phyloP scores from a whole-genome alignment of 345 rosid genomes.

The Populus nigra region DNA sequence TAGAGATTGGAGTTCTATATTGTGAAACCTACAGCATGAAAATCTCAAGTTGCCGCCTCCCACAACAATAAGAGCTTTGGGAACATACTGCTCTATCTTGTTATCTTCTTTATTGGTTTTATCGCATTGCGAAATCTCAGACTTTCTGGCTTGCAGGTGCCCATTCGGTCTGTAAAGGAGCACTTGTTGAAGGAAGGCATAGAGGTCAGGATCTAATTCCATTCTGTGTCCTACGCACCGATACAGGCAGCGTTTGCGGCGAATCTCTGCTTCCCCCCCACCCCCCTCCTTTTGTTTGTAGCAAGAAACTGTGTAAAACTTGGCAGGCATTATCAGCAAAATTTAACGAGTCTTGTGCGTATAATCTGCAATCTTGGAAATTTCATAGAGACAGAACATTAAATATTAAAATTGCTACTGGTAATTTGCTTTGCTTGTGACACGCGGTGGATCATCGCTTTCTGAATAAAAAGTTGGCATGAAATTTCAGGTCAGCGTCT shows the following conservation, averaged over 20 bases:
- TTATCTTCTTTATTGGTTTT: neutral
- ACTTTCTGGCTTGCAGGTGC: slow-evolving; percentile 58
- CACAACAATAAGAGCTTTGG: neutral
- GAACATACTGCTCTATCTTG: neutral
- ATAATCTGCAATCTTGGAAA: neutral
- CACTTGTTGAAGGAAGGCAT: slow-evolving; percentile 61
- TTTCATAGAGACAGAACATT: neutral
- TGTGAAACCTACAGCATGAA: neutral
- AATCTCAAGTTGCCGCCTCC: neutral
- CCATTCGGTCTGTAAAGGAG: slow-evolving; percentile 68
- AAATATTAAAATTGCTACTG: neutral
- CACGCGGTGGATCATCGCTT: neutral
- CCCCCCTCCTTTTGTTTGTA: neutral
- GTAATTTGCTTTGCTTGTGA: neutral
- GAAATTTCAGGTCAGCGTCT: neutral
- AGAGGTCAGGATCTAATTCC: slow-evolving; percentile 64
- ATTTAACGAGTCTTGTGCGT: too few species aligned
- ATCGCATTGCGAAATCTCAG: neutral
- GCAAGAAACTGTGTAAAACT: too few species aligned
- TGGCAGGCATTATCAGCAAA: too few species aligned
- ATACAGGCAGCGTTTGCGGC: neutral
- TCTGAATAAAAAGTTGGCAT: neutral
- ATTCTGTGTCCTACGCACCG: neutral
- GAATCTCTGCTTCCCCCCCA: neutral
- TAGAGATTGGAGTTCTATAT: neutral